A percentile compares a stretch with the other conserved stretches of the same genome.
These are phyloP conservation scores for Escovopsis weberi DNA, from an alignment of 2,329 filamentous ascomycete species.

Conservation along the genomic window DNA sequence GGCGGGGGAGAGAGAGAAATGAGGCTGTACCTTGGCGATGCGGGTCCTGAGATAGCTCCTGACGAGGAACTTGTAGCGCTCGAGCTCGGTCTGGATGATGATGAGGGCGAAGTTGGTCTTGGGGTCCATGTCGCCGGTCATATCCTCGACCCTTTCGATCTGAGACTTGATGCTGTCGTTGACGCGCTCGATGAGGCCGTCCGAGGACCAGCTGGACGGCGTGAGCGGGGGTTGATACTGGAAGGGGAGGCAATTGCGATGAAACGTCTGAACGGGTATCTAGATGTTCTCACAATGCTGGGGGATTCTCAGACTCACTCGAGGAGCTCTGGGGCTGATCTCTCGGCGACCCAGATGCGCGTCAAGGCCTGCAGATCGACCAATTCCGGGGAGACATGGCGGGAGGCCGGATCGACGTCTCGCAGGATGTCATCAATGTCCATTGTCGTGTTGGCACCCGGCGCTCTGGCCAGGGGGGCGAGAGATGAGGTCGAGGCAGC, in stretches of 20 bases:
- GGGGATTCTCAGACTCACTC: constrained; percentile 35
- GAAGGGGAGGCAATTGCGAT: too few relatives aligned
- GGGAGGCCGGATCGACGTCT: constrained; percentile 49
- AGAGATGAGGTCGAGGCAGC: background rate
- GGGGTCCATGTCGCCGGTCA: constrained; percentile 76
- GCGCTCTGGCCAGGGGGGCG: too few relatives aligned
- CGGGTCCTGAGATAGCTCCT: constrained; percentile 68
- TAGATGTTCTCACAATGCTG: too few relatives aligned
- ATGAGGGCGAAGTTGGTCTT: constrained; percentile 88
- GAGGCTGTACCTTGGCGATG: constrained; percentile 58
- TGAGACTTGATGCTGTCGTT: constrained; percentile 56
- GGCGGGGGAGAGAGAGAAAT: background rate
- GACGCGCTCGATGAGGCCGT: constrained; percentile 66
- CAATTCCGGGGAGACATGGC: constrained; percentile 41
- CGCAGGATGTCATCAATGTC: constrained; percentile 71
- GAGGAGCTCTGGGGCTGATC: constrained; percentile 78
- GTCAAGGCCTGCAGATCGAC: constrained; percentile 80
- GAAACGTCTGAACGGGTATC: too few relatives aligned
- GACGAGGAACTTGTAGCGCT: constrained; percentile 84
- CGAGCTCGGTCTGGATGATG: constrained; percentile 89
- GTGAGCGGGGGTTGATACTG: too few relatives aligned
- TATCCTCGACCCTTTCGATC: constrained; percentile 57
- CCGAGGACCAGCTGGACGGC: constrained; percentile 43
- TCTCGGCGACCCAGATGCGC: constrained; percentile 84
- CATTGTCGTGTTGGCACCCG: constrained; percentile 28